A percentile compares a stretch with the other conserved stretches of the same genome.
Conservation (phyloP, 225 moss, liverwort and hornwort species). For the Polytrichum formosum region DNA sequence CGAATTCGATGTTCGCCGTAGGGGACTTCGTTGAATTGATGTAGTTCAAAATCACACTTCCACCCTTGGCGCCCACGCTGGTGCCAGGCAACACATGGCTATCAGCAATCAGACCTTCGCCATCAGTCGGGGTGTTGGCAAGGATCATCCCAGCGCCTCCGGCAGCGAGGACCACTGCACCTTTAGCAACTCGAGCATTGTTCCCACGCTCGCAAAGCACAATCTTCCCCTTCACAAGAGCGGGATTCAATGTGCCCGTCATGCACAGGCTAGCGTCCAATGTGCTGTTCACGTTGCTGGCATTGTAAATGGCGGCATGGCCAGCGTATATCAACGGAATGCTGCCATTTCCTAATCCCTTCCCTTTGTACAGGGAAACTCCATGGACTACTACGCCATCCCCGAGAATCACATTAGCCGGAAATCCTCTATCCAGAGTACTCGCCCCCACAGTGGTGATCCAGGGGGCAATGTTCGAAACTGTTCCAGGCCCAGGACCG, state of each 20-base stretch:
- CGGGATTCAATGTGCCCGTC: slow-evolving; percentile 58
- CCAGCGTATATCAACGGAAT: background rate
- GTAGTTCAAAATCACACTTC: background rate
- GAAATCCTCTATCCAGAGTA: slow-evolving; percentile 63
- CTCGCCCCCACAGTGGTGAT: slow-evolving; percentile 69
- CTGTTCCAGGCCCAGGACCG: slow-evolving; percentile 54
- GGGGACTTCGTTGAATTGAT: background rate
- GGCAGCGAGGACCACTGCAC: slow-evolving; percentile 54
- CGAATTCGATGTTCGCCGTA: background rate
- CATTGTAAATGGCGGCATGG: slow-evolving; percentile 15
- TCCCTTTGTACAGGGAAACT: slow-evolving; percentile 48
- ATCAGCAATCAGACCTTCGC: slow-evolving; percentile 86
- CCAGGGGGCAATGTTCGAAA: slow-evolving; percentile 78
- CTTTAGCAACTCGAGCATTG: slow-evolving; percentile 88
- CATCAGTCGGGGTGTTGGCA: slow-evolving; percentile 72
- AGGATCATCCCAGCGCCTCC: slow-evolving; percentile 82
- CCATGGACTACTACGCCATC: slow-evolving; percentile 27
- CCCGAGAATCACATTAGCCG: slow-evolving; percentile 37
- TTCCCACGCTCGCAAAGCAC: slow-evolving; percentile 83
- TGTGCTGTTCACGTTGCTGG: slow-evolving; percentile 23
- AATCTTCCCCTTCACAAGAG: slow-evolving; percentile 74
- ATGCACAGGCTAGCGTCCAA: slow-evolving; percentile 60
- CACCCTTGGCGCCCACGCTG: slow-evolving; percentile 46
- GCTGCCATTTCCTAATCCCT: slow-evolving; percentile 13
- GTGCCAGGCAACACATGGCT: slow-evolving; percentile 81